phyloP scores from a whole-genome alignment of 805 yeast genomes.

The Candida michaelii region DNA sequence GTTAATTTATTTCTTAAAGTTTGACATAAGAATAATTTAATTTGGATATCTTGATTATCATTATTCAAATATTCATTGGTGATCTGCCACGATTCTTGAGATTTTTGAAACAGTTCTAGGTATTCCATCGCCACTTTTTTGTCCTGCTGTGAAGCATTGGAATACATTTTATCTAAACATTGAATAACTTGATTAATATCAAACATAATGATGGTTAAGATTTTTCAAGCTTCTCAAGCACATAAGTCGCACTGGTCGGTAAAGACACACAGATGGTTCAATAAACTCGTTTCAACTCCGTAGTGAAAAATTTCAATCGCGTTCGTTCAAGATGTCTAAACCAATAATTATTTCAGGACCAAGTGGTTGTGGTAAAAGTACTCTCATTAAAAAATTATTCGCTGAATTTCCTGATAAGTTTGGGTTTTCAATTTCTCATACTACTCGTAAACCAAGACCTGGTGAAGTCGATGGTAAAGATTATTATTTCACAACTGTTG shows the following conservation, averaged over 20 bases:
- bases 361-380: conserved; percentile 94
- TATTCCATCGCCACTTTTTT: conserved; percentile 51
- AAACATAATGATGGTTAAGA: conserved; percentile 6
- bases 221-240: conserved; percentile 1
- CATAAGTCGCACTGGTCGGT: neutral
- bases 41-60: conserved; percentile 27
- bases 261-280: no score
- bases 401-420: conserved; percentile 87
- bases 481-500: conserved; percentile 82
- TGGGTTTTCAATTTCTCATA: conserved; percentile 92
- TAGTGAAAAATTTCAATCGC: no score
- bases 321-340: no score
- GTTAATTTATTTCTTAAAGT: conserved; percentile 83
- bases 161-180: conserved; percentile 51
- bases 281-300: neutral
- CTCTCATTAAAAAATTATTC: conserved; percentile 83
- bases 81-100: conserved; percentile 76
- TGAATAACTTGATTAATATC: conserved; percentile 31
- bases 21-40: conserved; percentile 85
- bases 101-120: conserved; percentile 81
- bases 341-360: conserved; percentile 98
- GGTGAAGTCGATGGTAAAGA: conserved; percentile 91
- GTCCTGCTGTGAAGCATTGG: conserved; percentile 43
- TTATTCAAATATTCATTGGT: conserved; percentile 54
- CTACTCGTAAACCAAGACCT: conserved; percentile 87